Base-by-base conservation (phyloP, 1,284 basidiomycete species). In the Trametes hirsuta region DNA sequence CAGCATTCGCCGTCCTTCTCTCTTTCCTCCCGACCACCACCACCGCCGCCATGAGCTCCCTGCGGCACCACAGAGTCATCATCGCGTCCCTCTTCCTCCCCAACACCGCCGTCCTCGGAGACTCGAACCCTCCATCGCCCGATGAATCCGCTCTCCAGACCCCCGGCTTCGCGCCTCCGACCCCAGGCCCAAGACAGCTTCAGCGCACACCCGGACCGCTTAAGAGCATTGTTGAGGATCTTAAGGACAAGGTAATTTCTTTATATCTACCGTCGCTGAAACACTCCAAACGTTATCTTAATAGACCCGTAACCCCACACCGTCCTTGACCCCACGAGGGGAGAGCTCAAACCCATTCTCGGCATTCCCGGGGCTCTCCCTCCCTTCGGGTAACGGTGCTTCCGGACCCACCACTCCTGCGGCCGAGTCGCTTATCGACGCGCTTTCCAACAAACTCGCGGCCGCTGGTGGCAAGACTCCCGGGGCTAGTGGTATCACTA, bases 61-160 rank as follows among this genome's bases (percentile, higher is more conserved):
- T 89, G 64, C 79, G 86, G 60, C 84, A 85, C 72, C 87, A 90
- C 71, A 79, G 90, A 36, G 80, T 90, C 54, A 78, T 93, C 71
- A 87, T 93, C 71, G 90, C 90, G 12, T 87, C 88, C 21, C 84
- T 93, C 56, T 92, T 92, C 69, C 84, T 93, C 47, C 91, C 90
- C 37, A 84, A 82, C 59, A 90, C 89, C 37, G 82, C 83, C 47
- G 81, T 85, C 48, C 76, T 86, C 41, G 84, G 83, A 69, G 81
- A 87, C 56, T 84, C 83, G 1, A 72, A 71, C 11, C 81, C 81
- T 0, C 70, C 81, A 1, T 84, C 83, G 0, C 81, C 82, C 22
- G 76, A 75, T 36, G 68, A 69, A 42, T 50, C 60, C 46, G 60
- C 64, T 14, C 21, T 61, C 0, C 51, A 53, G 40, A 60, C 63